Evolutionary conservation across 2,329 filamentous ascomycete species (phyloP), one percentile per base, ranked within the genome.

Genomic region (Colletotrichum cereale): DNA sequence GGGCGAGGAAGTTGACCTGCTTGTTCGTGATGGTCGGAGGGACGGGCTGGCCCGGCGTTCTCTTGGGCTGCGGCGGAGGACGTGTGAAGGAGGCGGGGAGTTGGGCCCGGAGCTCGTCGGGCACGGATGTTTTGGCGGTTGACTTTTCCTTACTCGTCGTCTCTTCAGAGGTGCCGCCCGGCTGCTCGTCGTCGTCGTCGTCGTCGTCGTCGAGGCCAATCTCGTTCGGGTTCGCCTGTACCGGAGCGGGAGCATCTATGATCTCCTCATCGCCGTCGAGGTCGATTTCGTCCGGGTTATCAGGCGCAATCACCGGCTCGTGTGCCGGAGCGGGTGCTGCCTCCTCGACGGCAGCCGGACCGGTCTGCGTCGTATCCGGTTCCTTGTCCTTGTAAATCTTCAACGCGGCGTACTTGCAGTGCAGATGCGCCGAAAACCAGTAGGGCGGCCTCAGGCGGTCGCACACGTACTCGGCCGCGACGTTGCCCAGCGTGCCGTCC

Each of bases 381-480:
- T 86, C 77, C 58, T 80, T 74, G 7, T 86, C 77, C 60, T 80
- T 74, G 68, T 90, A 91, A n/a, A 74, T 83, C 78, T 88, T 92
- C 73, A 90, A 80, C 0, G 95, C 96, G 0, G 91, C 82, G 79
- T 92, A 98, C 78, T 96, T 97, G 84, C 93, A 91, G 81, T 99
- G 96, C 83, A 98, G 82, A 81, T 99, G 96, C 3, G 95, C 96
- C 47, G 93, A 92, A 79, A 98, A 98, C 96, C 96, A 99, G 79
- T 94, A 92, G 0, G 88, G 87, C 12, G 96, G 96, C 63, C 94
- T 87, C 63, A 99, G 82, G 38, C 93, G 88, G 78, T 97, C 91
- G 81, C 98, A 88, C 26, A 97, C 91, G 75, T 92, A 89, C 77
- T 89, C 90, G 0, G 95, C 95, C 0, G 96, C 96, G 40, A 89